Conservation (phyloP, 257 asterid species). For the Solanum dulcamara region DNA sequence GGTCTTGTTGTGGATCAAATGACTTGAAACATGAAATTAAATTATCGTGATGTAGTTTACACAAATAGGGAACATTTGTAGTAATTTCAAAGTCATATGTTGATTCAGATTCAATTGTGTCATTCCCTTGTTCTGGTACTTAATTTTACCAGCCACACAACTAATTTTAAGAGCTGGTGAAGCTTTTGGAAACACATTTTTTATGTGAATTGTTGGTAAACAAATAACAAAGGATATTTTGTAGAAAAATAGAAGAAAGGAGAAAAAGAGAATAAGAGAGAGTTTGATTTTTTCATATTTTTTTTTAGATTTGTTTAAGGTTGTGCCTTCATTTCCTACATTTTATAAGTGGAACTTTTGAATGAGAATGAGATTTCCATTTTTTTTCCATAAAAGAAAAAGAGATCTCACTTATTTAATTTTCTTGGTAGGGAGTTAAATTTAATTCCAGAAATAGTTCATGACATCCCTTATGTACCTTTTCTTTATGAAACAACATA, state of each 20-base stretch:
- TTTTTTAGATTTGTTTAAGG: not conserved
- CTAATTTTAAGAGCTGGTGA: not conserved
- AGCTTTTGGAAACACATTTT: not conserved
- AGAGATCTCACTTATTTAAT: not conserved
- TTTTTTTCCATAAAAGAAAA: not conserved
- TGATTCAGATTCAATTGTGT: not conserved
- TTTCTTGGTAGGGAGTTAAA: not conserved
- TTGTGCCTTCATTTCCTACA: not conserved
- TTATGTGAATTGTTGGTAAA: not conserved
- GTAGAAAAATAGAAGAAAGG: not conserved
- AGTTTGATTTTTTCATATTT: not conserved
- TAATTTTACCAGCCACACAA: not conserved
- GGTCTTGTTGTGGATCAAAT: not conserved
- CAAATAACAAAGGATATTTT: not conserved
- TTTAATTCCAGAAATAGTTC: not conserved
- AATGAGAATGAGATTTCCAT: not conserved
- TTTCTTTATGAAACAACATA: no score
- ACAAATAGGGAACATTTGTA: not conserved
- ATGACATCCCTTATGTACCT: no score
- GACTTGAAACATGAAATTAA: not conserved
- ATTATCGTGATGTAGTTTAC: not conserved
- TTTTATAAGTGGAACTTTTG: not conserved
- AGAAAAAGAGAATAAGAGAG: not conserved
- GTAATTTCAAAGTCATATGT: not conserved
- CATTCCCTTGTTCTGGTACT: not conserved